A percentile compares a stretch with the other conserved stretches of the same genome.
phyloP scores from a whole-genome alignment of 192 early-diverging fungal genomes.

The Dissophora globulifera region DNA sequence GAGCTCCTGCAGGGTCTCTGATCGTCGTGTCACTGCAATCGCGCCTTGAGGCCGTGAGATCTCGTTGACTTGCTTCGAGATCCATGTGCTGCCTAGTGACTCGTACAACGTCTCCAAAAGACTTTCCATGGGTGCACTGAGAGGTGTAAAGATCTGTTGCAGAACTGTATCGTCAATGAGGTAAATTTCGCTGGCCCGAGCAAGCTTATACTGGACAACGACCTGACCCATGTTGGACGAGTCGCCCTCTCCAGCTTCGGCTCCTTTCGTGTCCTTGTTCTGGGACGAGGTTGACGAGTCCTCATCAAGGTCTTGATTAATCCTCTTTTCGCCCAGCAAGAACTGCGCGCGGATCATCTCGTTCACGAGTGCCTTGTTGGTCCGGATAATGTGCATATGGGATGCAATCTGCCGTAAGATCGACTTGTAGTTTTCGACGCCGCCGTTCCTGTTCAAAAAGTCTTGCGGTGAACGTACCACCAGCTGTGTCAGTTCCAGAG shows the following conservation, averaged over 20 bases:
- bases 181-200: slow-evolving; percentile 75
- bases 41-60: slow-evolving; percentile 61
- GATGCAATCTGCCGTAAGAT: slow-evolving; percentile 80
- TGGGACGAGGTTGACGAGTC: neutral
- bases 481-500: slow-evolving; percentile 73
- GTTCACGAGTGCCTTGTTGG: slow-evolving; percentile 55
- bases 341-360: slow-evolving; percentile 72
- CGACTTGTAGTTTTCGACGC: slow-evolving; percentile 73
- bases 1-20: slow-evolving; percentile 65
- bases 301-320: slow-evolving; percentile 48
- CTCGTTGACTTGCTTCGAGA: slow-evolving; percentile 73
- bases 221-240: slow-evolving; percentile 42
- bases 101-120: slow-evolving; percentile 77
- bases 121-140: slow-evolving; percentile 77
- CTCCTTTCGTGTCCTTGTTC: neutral
- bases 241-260: slow-evolving; percentile 15
- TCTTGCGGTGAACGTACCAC: slow-evolving; percentile 67
- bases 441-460: slow-evolving; percentile 65
- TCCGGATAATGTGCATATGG: slow-evolving; percentile 60
- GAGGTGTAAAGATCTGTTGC: slow-evolving; percentile 78
- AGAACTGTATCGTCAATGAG: slow-evolving; percentile 82
- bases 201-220: slow-evolving; percentile 71
- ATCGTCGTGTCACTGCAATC: slow-evolving; percentile 52
- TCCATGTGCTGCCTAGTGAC: slow-evolving; percentile 70
- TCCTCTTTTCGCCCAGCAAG: slow-evolving; percentile 67